Evolutionary conservation across 2,329 filamentous ascomycete genomes (phyloP), one percentile per base, ranked within the genome.

Genomic region (Diaporthe caulivora): DNA sequence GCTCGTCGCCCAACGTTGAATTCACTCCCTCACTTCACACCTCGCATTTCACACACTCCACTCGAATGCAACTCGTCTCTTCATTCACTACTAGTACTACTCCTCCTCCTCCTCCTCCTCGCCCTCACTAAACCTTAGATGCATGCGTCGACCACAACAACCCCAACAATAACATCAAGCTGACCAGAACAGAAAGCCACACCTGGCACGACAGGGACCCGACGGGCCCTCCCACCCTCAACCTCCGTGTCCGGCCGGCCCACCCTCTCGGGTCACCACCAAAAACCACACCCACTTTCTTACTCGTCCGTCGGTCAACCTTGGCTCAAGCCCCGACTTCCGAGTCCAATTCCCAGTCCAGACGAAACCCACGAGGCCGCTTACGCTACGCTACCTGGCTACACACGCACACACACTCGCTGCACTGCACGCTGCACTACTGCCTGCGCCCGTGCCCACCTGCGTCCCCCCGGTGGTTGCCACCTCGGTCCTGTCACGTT

Each of bases 181-280:
- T 65, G 62, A 65, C 29, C 21, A 65, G 60, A 51, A n/a, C 29
- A 65, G 44, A 24, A 13, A 2, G 5, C 37, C 62, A 37, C 6
- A 29, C 17, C 13, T 18, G 21, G 9, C 26, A 5, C 18, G 31
- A 21, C 26, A 65, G 44, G 60, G 44, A 65, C 62, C 51, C 62
- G n/a, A n/a, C n/a, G 62, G 62, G 31, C 62, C 60, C 34, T 65
- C 29, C 62, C 62, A 51, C 42, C 62, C 37, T 40, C 37, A 8
- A 65, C 44, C 29, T 13, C 60, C 60, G 44, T 51, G 42, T 53
- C 62, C 62, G 62, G 62, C 62, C 62, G 62, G 62, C 62, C 62
- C 62, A 65, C 62, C 62, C 62, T 65, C 62, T 53, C 62, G 62
- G 62, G 44, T 51, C 44, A 53, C 44, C 42, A 62, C 62, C 44